These are phyloP conservation scores for Hibiscus syriacus DNA, from an alignment of 345 rosid genomes.

Conservation along the genomic window DNA sequence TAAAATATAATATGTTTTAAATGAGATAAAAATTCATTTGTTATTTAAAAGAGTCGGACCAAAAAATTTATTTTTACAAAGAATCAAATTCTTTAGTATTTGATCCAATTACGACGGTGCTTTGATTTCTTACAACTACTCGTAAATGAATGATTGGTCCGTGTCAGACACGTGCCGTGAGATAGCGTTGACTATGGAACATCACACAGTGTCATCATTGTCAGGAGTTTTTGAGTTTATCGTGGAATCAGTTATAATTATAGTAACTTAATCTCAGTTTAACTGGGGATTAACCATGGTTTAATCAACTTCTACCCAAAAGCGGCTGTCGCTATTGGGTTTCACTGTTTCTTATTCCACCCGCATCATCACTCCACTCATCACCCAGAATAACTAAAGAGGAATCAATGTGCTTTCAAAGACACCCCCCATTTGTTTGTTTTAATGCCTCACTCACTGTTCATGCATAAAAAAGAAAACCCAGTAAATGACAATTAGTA, in stretches of 20 bases:
- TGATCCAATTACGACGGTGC: too few species aligned
- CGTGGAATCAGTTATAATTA: not conserved
- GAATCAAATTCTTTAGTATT: too few species aligned
- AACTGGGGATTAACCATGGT: slow-evolving; percentile 14
- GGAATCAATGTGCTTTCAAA: slow-evolving; percentile 34
- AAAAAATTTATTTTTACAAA: too few species aligned
- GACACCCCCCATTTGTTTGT: slow-evolving; percentile 18
- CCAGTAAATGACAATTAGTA: not conserved
- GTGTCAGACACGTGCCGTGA: slow-evolving; percentile 6
- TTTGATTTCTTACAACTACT: too few species aligned
- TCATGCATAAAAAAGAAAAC: not conserved
- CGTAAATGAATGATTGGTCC: not conserved
- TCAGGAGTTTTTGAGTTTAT: slow-evolving; percentile 5
- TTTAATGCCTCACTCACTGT: slow-evolving; percentile 6
- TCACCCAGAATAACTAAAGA: not conserved
- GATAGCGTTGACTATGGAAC: not conserved
- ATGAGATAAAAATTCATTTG: too few species aligned
- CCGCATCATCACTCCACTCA: not conserved
- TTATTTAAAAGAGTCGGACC: too few species aligned
- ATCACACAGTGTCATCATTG: not conserved
- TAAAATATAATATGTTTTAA: too few species aligned
- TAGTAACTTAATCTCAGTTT: not conserved
- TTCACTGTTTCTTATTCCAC: slow-evolving; percentile 9
- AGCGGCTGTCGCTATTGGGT: slow-evolving; percentile 2
- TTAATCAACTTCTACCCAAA: not conserved